Evolutionary conservation across 2,329 filamentous ascomycete genomes (phyloP), one percentile per base, ranked within the genome.

Genomic region (Leptographium galeiforme): DNA sequence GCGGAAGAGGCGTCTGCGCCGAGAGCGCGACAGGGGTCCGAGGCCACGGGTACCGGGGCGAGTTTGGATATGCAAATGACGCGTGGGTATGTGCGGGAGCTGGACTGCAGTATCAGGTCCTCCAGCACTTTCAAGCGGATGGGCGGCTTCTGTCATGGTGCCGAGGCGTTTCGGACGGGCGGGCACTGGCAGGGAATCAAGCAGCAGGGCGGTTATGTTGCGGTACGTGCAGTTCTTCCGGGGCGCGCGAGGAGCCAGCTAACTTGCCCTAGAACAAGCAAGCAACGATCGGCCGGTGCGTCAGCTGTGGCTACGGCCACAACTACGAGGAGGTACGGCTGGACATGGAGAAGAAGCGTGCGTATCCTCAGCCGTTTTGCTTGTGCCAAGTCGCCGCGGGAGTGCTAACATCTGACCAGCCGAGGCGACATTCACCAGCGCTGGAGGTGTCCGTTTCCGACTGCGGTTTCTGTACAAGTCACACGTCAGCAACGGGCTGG

Each of bases 401-500:
- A 3, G 25, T 25, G 25, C 25, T 25, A 25, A 25, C 25, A 25
- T 32, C 10, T 10, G 3, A 33, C 25, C 52, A 70, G 67, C 65
- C 25, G 62, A 64, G 48, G 66, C 63, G 6, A 68, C 66, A 11
- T 65, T 66, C 33, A 57, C 57, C 32, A 65, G 64, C 25, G 60
- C 58, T 6, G 68, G 67, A 4, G 61, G 67, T 3, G 61, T 69
- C 6, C 60, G 63, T 1, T 72, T 69, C 58, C 69, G 70, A 6
- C 61, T 69, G 14, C 66, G 70, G 0, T 64, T 73, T 32, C 63
- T 72, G 12, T 70, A 68, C 60, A 73, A 73, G 52, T 71, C 67
- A 14, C 70, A 73, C 52, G 55, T 72, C 4, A 53, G 61, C n/a
- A 63, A 62, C 13, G 59, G 56, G 6, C 60, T 60, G 16, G 60